Evolutionary conservation across 768 basidiomycete genomes (phyloP).

Genomic region (Crepidotus variabilis): DNA sequence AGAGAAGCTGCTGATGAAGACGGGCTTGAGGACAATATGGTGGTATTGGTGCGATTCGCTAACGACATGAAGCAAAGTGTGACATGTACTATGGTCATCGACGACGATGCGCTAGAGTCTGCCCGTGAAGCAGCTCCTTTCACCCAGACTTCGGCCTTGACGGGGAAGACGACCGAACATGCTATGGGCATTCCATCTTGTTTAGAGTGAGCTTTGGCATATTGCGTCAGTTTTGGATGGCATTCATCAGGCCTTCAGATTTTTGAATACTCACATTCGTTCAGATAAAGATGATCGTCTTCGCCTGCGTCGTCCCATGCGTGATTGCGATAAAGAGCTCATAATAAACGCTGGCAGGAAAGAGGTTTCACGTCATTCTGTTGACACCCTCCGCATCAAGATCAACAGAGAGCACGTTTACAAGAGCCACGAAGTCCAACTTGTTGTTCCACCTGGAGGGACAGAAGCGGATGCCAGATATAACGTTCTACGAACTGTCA

Average conservation of each 20-base stretch:
- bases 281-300: conserved; percentile 13
- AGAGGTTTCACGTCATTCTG: conserved; percentile 3
- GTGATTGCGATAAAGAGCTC: conserved; percentile 14
- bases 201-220: conserved; percentile 9
- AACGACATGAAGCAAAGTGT: conserved; percentile 16
- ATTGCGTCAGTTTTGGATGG: background rate
- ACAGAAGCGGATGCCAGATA: background rate
- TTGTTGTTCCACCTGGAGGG: conserved; percentile 3
- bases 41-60: conserved; percentile 14
- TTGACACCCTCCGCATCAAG: conserved; percentile 12
- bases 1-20: conserved; percentile 11
- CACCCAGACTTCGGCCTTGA: conserved; percentile 12
- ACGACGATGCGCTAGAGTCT: conserved; percentile 11
- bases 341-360: conserved; percentile 13
- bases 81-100: conserved; percentile 10
- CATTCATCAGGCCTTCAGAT: conserved; percentile 6
- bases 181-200: conserved; percentile 12
- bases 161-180: conserved; percentile 9
- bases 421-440: conserved; percentile 8
- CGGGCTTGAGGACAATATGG: conserved; percentile 8
- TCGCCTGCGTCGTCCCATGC: conserved; percentile 11
- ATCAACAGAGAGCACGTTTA: conserved; percentile 15
- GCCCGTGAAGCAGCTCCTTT: conserved; percentile 11
- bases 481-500: background rate
- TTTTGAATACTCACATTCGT: conserved; percentile 17